Base-by-base conservation (phyloP, 495 filamentous ascomycete genomes). In the Ramalina peruviana region DNA sequence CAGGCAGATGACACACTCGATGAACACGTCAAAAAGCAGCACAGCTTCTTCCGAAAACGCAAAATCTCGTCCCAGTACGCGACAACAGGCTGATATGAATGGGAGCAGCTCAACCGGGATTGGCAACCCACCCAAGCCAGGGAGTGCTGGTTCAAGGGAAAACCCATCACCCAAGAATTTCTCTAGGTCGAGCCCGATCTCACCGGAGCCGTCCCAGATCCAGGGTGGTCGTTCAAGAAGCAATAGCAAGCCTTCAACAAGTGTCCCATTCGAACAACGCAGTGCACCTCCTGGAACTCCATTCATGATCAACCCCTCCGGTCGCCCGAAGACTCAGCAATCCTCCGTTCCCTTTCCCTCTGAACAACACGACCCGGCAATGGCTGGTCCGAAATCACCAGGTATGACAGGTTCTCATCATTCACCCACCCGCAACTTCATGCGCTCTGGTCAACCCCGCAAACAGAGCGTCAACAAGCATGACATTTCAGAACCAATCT, bases 401-500 rank as follows among this genome's bases (percentile, higher is more conserved):
- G n/a, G n/a, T 36, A 6, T 48, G n/a, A 37, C 27, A 6, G 37
- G 45, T 37, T 36, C 45, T 48, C 45, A 27, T 27, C 26, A 48
- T 19, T 48, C 45, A 26, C 45, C 45, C 26, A 48, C 25, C 16
- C 45, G 45, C 10, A 36, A 30, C n/a, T 36, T 37, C 17, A 37
- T 48, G 26, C 25, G 21, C 13, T 17, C 45, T n/a, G 27, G 45
- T 7, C 45, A 37, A 48, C 19, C 26, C 12, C 45, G 45, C 26
- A 92, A 87, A 68, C 77, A 77, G 36, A 68, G 75, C 0, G 68
- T 92, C 43, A 81, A 78, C 57, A 88, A 90, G 58, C 67, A 73
- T 33, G 77, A 83, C 25, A 93, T 95, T 37, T 90, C 86, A 3
- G 88, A 92, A 54, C 88, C 88, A 0, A 84, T 75, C 0, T 83